Evolutionary conservation across 2,329 filamentous ascomycete genomes (phyloP), one percentile per base, ranked within the genome.

Genomic region (Clarireedia paspali): DNA sequence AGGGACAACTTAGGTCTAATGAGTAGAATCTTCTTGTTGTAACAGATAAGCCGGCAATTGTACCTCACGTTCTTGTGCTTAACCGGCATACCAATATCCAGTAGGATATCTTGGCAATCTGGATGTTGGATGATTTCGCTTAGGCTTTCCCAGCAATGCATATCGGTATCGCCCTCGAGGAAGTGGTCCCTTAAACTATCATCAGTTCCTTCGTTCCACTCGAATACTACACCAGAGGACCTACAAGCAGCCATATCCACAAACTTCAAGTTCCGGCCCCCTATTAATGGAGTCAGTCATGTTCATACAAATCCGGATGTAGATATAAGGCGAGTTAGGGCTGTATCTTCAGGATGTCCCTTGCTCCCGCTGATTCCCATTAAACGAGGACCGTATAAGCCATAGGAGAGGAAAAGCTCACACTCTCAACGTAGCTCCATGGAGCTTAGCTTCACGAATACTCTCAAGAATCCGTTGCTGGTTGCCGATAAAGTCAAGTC

Each of bases 1-100:
- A 91, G 77, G 64, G 76, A 84, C 60, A 88, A 75, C 70, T 90
- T 91, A 0, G 87, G 87, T 10, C 87, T 76, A 56, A 94, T 85
- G 57, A 86, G 74, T 17, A 91, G 71, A 20, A 91, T 84, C 70
- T 85, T 45, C 52, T 34, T 48, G 5, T 90, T 79, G 47, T 82
- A 74, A 58, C 75, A 74, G 58, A 88, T 78, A n/a, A 86, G 74
- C 24, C 87, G 75, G 62, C 81, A 82, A 68, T 88, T 89, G 71
- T 83, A 88, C 26, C 58, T 50, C 4, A 46, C 50, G 30, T 83
- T 82, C 44, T 80, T 72, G 67, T 88, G 84, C 46, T 76, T 73
- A 47, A 89, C 75, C 0, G 84, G 83, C 73, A 83, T 75, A 39
- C 81, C 82, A 38, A 85, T 73, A 65, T 85, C 82, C 23, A 88